These are phyloP conservation scores for Globisporangium orthogonon DNA, from an alignment of 352 stramenopile genomes.

Conservation along the genomic window DNA sequence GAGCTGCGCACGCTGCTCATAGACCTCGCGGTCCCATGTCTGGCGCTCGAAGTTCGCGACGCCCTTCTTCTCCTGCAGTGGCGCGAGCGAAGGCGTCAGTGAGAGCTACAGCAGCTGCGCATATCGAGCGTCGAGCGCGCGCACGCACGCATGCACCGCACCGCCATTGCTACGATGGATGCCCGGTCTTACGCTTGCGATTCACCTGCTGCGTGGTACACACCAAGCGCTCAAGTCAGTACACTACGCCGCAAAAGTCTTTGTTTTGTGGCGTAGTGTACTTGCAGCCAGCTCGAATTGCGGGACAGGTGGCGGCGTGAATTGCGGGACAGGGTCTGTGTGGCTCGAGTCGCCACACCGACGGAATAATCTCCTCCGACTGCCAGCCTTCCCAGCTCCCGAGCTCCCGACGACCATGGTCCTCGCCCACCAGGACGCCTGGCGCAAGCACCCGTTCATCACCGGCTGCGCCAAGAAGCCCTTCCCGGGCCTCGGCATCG, in stretches of 20 bases:
- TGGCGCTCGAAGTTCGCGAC: slow-evolving; percentile 79
- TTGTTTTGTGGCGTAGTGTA: neutral
- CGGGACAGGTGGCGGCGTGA: neutral
- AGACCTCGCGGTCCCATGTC: slow-evolving; percentile 78
- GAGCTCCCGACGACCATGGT: slow-evolving; percentile 41
- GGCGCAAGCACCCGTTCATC: slow-evolving; percentile 87
- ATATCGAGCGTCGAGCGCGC: neutral
- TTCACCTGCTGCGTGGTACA: too few relatives aligned
- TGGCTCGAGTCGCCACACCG: slow-evolving; percentile 4
- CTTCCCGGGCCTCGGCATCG: slow-evolving; percentile 70
- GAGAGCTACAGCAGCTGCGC: neutral
- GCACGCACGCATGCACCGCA: neutral
- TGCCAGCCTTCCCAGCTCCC: too few relatives aligned
- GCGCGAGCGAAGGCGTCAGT: neutral
- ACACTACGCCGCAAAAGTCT: neutral
- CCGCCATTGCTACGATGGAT: slow-evolving; percentile 5
- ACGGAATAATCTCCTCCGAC: slow-evolving; percentile 12
- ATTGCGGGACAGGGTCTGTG: too few relatives aligned
- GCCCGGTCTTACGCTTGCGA: neutral
- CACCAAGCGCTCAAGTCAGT: too few relatives aligned
- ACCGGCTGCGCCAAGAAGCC: slow-evolving; percentile 78
- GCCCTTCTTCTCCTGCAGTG: slow-evolving; percentile 46
- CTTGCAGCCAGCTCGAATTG: neutral
- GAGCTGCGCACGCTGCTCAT: slow-evolving; percentile 70
- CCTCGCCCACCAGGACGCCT: slow-evolving; percentile 83